Conservation (phyloP, 345 rosid genomes). For the Pseudoturritis turrita region DNA sequence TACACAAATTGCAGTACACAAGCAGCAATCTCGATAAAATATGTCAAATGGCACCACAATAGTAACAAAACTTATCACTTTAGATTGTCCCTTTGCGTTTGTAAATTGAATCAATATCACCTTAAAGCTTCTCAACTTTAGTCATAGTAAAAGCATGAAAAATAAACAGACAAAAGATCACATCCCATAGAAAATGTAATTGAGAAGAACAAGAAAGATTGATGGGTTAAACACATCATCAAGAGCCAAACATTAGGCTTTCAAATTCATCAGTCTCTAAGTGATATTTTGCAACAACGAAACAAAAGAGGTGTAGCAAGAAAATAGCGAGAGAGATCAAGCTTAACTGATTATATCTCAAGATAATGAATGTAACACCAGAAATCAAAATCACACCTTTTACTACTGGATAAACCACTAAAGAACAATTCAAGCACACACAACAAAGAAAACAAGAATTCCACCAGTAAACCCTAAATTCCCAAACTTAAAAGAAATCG, state of each 20-base stretch:
- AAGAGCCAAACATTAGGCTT: not conserved
- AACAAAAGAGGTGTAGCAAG: not conserved
- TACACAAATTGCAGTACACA: conserved; percentile 1
- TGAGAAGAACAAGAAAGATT: not conserved
- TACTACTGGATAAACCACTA: not conserved
- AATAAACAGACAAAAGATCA: not conserved
- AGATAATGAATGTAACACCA: not conserved
- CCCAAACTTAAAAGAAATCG: not conserved
- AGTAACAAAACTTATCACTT: not conserved
- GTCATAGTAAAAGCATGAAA: not conserved
- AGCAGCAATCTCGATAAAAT: not conserved
- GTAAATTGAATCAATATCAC: not conserved
- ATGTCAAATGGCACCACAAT: not conserved
- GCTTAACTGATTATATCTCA: not conserved
- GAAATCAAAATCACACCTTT: not conserved
- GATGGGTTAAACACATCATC: not conserved
- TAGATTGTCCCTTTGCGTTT: not conserved
- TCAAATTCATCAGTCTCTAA: not conserved
- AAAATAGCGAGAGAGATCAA: not conserved
- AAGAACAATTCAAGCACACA: not conserved
- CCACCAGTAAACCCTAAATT: not conserved
- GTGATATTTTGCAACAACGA: not conserved
- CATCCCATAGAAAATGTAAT: not conserved
- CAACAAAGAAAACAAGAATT: not conserved
- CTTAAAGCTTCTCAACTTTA: not conserved